Percentiles rank a stretch among this genome's conserved stretches.
Conservation (phyloP, 108 stramenopile species). For the Nitzschia putrida region DNA sequence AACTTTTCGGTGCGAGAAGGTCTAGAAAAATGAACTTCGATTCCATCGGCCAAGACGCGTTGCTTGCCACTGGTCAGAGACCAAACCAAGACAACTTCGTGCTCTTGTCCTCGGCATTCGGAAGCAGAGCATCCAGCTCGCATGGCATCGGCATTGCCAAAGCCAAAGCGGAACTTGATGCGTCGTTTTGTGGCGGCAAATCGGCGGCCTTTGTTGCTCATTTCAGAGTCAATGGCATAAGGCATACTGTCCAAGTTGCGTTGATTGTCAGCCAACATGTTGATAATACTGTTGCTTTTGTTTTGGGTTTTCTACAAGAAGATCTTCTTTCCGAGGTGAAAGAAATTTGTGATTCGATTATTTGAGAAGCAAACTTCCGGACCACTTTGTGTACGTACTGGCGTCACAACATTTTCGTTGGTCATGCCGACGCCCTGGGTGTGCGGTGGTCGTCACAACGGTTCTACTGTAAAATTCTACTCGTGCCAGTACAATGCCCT, state of each 20-base stretch:
- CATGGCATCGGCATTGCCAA: constrained; percentile 61
- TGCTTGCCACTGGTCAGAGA: constrained; percentile 75
- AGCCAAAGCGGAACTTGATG: constrained; percentile 80
- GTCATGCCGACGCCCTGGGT: too few species aligned
- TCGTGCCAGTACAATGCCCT: too few species aligned
- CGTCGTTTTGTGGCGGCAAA: constrained; percentile 73
- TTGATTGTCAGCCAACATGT: background rate
- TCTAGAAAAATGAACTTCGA: constrained; percentile 65
- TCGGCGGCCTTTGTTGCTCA: constrained; percentile 56
- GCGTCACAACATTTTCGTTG: too few species aligned
- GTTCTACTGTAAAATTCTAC: too few species aligned
- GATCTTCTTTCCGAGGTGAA: too few species aligned
- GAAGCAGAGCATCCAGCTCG: constrained; percentile 49
- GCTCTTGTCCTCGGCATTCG: constrained; percentile 84
- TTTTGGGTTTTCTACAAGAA: too few species aligned
- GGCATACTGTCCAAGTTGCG: constrained; percentile 15
- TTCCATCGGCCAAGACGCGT: constrained; percentile 58
- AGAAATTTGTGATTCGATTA: too few species aligned
- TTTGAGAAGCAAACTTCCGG: too few species aligned
- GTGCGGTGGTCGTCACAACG: too few species aligned
- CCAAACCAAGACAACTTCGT: constrained; percentile 82
- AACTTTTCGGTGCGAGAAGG: constrained; percentile 42
- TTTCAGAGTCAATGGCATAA: constrained; percentile 31
- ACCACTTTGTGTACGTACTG: too few species aligned
- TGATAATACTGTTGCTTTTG: too few species aligned